Base-by-base conservation (phyloP, 1,139 yeast species). In the Protomyces gravidus region DNA sequence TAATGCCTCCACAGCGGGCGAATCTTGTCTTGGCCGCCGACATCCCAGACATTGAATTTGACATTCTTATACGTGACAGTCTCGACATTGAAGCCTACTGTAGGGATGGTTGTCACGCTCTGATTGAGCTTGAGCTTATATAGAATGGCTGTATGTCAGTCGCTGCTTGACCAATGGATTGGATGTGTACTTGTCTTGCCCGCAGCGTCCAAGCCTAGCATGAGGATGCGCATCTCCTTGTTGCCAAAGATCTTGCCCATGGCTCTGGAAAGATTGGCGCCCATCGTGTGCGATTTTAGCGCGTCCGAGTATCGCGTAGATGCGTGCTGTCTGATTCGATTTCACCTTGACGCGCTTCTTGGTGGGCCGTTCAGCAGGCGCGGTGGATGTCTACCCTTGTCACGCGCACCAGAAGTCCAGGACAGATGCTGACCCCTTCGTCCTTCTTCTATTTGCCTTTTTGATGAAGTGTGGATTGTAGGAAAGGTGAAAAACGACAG, bases 1-100 rank as follows among this genome's bases (percentile, higher is more conserved):
- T 89, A 90, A 71, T 89, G 96, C 72, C 97, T 82, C 97, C 97
- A 89, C 59, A 89, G 77, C 0, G 95, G 95, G 68, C 96, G 80
- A 66, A 88, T 82, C 71, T 95, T 78, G 68, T 88, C 95, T 74
- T 89, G 96, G 71, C 96, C 97, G 74, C 96, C 97, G 62, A 94
- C 94, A 72, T 89, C 97, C 97, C 97, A 90, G 66, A 92, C 94
- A 64, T 92, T 92, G 77, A 89, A 89, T 63, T 87, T 83, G 63
- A 89, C 84, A 71, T 88, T 88, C 72, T 86, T 87, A 72, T 86
- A 90, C 63, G 86, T 84, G 66, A 90, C 89, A 6, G 96, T 88
- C 73, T 90, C 97, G 61, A 89, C 96, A 72, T 89, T 89, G 75
- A 88, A 90, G 1, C 96, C 97, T 27, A 89, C 96, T 0, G 96